Conservation (phyloP, 2,329 filamentous ascomycete genomes). For the Colletotrichum sp. region DNA sequence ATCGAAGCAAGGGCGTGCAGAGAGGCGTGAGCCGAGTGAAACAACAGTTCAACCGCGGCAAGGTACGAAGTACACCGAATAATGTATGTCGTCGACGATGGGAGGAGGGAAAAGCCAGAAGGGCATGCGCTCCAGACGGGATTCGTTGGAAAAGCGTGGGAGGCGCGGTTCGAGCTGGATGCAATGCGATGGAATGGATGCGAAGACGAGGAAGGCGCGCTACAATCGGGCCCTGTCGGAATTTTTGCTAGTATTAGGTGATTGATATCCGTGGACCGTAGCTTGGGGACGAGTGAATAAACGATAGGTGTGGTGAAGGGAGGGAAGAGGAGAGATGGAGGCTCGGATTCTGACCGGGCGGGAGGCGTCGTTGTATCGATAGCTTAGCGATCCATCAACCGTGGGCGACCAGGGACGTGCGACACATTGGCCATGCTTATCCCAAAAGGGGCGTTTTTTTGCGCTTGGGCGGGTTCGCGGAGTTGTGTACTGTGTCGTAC, state of each 20-base stretch:
- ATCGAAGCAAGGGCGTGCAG: not conserved
- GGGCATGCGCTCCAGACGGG: not conserved
- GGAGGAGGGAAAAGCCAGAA: not conserved
- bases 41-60: not conserved
- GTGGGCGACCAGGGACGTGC: not conserved
- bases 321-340: constrained; percentile 17
- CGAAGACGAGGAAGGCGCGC: not conserved
- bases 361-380: constrained; percentile 15
- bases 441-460: not conserved
- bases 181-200: not conserved
- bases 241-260: constrained; percentile 4
- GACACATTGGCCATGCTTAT: not conserved
- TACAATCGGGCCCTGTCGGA: constrained; percentile 1
- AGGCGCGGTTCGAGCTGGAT: not conserved
- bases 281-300: not conserved
- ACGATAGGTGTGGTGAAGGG: not conserved
- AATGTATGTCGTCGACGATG: not conserved
- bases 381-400: not conserved
- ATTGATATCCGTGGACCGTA: not conserved
- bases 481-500: not conserved
- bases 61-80: not conserved
- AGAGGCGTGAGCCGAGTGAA: constrained; percentile 6
- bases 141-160: not conserved
- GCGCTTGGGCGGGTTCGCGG: not conserved
- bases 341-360: constrained; percentile 20